Evolutionary conservation across 176 grass and related monocot species (phyloP).

Genomic region (Eleusine indica): DNA sequence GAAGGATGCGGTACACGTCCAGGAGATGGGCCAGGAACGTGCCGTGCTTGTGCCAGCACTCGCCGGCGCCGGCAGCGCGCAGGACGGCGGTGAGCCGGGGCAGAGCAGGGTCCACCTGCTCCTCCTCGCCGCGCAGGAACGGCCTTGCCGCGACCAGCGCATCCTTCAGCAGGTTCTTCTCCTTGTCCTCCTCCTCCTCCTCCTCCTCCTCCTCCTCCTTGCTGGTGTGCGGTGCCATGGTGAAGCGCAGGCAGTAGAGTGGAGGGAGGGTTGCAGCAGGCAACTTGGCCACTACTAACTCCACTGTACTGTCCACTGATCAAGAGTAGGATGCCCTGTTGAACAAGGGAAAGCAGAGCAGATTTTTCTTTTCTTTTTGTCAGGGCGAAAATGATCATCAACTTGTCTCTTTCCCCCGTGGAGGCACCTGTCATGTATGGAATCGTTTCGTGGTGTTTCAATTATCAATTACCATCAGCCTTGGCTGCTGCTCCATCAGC

Average conservation of each 20-base stretch:
- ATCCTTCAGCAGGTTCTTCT: not conserved
- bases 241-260: no score
- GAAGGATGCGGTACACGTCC: constrained; percentile 70
- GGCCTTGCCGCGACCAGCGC: constrained; percentile 55
- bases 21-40: constrained; percentile 89
- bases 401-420: no score
- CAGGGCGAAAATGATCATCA: no score
- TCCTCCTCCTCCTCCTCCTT: no score
- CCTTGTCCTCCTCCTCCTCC: no score
- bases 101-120: constrained; percentile 58
- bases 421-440: no score
- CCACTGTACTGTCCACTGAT: no score
- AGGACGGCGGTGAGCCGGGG: constrained; percentile 57
- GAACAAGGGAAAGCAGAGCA: not conserved
- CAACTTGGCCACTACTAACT: not conserved
- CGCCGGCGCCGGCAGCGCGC: constrained; percentile 59
- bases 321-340: no score
- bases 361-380: not conserved
- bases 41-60: constrained; percentile 99
- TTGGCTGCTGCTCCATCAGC: no score
- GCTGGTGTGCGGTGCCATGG: no score
- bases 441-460: no score
- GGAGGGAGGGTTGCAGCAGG: not conserved
- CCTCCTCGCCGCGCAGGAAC: constrained; percentile 69
- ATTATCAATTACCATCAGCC: no score